Evolutionary conservation across 2,329 filamentous ascomycete genomes (phyloP).

Genomic region (Akanthomyces dipterigenus): DNA sequence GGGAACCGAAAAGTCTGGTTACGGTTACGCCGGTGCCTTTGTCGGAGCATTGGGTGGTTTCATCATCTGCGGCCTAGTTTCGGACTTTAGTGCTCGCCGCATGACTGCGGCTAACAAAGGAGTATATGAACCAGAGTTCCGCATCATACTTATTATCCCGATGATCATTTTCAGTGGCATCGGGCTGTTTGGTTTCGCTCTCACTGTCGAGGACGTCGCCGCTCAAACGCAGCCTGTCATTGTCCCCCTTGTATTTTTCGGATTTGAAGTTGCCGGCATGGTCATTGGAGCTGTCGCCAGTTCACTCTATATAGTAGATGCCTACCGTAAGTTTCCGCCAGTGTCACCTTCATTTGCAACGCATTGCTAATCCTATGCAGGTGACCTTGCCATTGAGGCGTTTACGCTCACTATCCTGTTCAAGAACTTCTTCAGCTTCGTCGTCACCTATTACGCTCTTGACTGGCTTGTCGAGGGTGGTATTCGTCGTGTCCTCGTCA

Average conservation of each 20-base stretch:
- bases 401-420: conserved; percentile 89
- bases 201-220: conserved; percentile 57
- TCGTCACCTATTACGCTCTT: conserved; percentile 76
- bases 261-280: conserved; percentile 79
- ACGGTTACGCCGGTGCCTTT: conserved; percentile 80
- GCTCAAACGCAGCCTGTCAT: conserved; percentile 58
- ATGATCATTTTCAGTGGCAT: conserved; percentile 71
- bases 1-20: conserved; percentile 74
- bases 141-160: conserved; percentile 74
- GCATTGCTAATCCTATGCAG: conserved; percentile 30
- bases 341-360: neutral
- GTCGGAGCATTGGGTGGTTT: conserved; percentile 77
- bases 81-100: conserved; percentile 63
- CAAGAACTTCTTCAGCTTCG: conserved; percentile 90
- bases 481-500: conserved; percentile 55
- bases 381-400: conserved; percentile 75
- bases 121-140: conserved; percentile 86
- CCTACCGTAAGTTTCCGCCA: conserved; percentile 61
- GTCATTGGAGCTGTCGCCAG: conserved; percentile 83
- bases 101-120: conserved; percentile 72
- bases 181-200: conserved; percentile 79
- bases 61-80: conserved; percentile 62
- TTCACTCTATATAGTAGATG: conserved; percentile 86
- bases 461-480: conserved; percentile 70
- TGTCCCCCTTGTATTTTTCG: conserved; percentile 75